Evolutionary conservation across 352 stramenopile species (phyloP).

Genomic region (Pythium volutum): DNA sequence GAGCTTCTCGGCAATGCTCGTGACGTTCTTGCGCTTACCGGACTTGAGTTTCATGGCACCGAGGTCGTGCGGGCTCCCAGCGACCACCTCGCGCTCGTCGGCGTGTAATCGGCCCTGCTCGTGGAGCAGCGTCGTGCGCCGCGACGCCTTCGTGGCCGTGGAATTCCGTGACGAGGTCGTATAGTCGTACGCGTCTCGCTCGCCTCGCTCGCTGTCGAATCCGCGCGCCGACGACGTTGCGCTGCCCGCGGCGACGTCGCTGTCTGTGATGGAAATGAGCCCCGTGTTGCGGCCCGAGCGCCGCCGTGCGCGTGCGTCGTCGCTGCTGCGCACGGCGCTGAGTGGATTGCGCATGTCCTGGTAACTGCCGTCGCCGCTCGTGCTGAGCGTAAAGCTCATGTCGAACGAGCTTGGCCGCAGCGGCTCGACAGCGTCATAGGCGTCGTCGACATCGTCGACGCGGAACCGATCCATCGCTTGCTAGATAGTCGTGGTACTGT

Average conservation of each 20-base stretch:
- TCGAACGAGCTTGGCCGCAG: conserved; percentile 87
- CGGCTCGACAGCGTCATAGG: conserved; percentile 80
- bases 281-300: conserved; percentile 9
- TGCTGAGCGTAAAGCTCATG: conserved; percentile 80
- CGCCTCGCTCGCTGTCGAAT: conserved; percentile 14
- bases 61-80: conserved; percentile 15
- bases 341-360: conserved; percentile 24
- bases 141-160: not conserved
- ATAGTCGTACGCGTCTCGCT: not conserved
- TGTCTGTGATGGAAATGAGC: conserved; percentile 34
- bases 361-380: conserved; percentile 28
- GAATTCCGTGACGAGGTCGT: not conserved
- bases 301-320: conserved; percentile 25
- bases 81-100: conserved; percentile 27
- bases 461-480: conserved; percentile 76
- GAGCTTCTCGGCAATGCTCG: conserved; percentile 56
- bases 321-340: conserved; percentile 8
- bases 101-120: conserved; percentile 50
- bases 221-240: conserved; percentile 6
- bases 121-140: conserved; percentile 27
- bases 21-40: conserved; percentile 34
- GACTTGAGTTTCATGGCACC: conserved; percentile 25
- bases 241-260: conserved; percentile 10
- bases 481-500: not conserved
- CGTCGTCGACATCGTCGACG: conserved; percentile 72